phyloP scores from a whole-genome alignment of 1,139 yeast genomes.

The Candida neerlandica region DNA sequence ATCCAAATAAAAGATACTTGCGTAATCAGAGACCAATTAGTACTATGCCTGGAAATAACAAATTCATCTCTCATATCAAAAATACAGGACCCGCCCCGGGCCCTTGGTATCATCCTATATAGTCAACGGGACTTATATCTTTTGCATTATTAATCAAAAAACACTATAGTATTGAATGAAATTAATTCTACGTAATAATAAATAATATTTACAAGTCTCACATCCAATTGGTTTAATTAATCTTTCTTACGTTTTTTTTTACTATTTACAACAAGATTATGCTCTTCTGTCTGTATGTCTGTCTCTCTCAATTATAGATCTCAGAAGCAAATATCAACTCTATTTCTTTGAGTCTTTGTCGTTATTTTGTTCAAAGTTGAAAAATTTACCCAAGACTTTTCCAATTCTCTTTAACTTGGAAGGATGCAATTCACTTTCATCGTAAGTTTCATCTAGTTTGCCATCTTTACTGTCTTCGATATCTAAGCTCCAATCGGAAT shows the following conservation, averaged over 20 bases:
- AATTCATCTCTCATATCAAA: no score
- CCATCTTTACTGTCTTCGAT: slow-evolving; percentile 28
- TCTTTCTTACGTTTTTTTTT: background rate
- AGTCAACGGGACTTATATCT: no score
- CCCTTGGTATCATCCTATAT: no score
- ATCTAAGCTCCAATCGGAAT: slow-evolving; percentile 57
- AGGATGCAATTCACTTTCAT: slow-evolving; percentile 53
- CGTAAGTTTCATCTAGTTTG: slow-evolving; percentile 25
- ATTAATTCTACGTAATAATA: no score
- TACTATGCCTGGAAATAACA: no score
- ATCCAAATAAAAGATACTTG: no score
- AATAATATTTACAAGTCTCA: background rate
- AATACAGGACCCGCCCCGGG: no score
- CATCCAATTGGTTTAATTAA: background rate
- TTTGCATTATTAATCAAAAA: no score
- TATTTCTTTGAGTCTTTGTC: slow-evolving; percentile 13
- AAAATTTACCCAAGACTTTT: slow-evolving; percentile 62
- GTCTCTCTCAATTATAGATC: no score
- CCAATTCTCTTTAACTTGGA: slow-evolving; percentile 63
- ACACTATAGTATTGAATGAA: no score
- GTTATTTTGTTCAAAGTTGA: slow-evolving; percentile 46
- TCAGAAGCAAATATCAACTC: background rate
- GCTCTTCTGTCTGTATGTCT: background rate
- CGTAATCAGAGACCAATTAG: no score
- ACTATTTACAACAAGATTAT: background rate